Conservation (phyloP, 2,329 filamentous ascomycete genomes). For the Aspergillus cejpii region DNA sequence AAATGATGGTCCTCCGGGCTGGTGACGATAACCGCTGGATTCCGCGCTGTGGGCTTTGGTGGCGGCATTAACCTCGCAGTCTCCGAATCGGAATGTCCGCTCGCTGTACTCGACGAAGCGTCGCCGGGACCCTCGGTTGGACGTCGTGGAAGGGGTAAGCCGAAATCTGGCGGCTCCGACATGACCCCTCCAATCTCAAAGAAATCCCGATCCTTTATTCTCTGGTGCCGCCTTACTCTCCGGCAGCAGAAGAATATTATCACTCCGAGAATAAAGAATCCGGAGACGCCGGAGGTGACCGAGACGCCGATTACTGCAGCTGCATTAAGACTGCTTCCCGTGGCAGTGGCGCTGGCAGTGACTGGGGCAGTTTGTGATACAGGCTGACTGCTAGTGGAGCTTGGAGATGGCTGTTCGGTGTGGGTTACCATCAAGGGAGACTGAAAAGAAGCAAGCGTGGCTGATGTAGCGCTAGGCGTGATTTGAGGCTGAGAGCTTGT, state of each 20-base stretch:
- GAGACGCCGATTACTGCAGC: constrained; percentile 35
- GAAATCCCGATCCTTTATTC: constrained; percentile 19
- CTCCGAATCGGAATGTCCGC: constrained; percentile 11
- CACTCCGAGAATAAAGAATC: constrained; percentile 30
- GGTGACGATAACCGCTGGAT: constrained; percentile 18
- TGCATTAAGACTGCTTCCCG: constrained; percentile 20
- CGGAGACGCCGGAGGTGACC: constrained; percentile 32
- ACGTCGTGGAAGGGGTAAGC: constrained; percentile 18
- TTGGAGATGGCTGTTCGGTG: constrained; percentile 5
- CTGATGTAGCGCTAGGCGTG: constrained; percentile 6
- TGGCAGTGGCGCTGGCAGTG: background rate
- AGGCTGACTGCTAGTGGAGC: constrained; percentile 7
- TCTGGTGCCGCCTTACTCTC: constrained; percentile 21
- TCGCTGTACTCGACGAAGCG: constrained; percentile 5
- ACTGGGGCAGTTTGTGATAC: constrained; percentile 6
- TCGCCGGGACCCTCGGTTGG: constrained; percentile 16
- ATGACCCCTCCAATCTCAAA: constrained; percentile 39
- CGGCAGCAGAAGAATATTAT: constrained; percentile 29
- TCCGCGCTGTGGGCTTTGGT: constrained; percentile 13
- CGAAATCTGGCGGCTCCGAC: constrained; percentile 33
- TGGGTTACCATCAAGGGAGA: constrained; percentile 14
- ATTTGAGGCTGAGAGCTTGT: constrained; percentile 3
- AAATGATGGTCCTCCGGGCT: constrained; percentile 10
- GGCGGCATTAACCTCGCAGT: constrained; percentile 17
- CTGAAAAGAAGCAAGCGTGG: constrained; percentile 13